These are phyloP conservation scores for Biscutella auriculata DNA, from an alignment of 441 rosid species.

Conservation along the genomic window DNA sequence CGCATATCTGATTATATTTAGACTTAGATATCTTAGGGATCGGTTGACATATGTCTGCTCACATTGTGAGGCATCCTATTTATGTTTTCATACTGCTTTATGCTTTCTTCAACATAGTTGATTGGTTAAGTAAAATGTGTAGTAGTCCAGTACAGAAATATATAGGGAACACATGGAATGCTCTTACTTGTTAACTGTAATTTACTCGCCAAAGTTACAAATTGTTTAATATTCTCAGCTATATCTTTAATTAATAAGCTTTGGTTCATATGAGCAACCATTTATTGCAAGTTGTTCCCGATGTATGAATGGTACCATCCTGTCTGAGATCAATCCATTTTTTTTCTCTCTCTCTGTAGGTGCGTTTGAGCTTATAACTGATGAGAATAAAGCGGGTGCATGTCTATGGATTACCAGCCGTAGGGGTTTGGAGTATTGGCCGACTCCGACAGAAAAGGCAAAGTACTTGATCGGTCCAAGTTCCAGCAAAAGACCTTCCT, in stretches of 20 bases:
- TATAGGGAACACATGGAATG: neutral
- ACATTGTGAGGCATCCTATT: neutral
- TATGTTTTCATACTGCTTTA: neutral
- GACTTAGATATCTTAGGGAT: neutral
- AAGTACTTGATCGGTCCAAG: constrained; percentile 51
- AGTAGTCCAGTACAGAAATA: neutral
- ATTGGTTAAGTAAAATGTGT: neutral
- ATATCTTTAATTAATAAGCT: neutral
- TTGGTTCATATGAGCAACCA: too few relatives aligned
- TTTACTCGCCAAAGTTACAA: neutral
- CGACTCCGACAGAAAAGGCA: constrained; percentile 54
- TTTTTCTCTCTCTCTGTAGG: constrained; percentile 44
- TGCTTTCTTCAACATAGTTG: neutral
- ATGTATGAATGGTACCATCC: neutral
- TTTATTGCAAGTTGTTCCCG: neutral
- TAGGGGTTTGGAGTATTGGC: constrained; percentile 91
- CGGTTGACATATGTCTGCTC: neutral
- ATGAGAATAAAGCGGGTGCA: constrained; percentile 76
- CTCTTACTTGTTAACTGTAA: neutral
- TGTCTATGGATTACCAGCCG: constrained; percentile 90
- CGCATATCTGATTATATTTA: neutral
- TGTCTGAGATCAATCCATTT: neutral
- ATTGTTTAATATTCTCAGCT: neutral
- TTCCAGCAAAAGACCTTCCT: constrained; percentile 29
- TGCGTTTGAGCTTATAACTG: constrained; percentile 74